Conservation (phyloP, 805 yeast genomes). For the Candida krabiensis region DNA sequence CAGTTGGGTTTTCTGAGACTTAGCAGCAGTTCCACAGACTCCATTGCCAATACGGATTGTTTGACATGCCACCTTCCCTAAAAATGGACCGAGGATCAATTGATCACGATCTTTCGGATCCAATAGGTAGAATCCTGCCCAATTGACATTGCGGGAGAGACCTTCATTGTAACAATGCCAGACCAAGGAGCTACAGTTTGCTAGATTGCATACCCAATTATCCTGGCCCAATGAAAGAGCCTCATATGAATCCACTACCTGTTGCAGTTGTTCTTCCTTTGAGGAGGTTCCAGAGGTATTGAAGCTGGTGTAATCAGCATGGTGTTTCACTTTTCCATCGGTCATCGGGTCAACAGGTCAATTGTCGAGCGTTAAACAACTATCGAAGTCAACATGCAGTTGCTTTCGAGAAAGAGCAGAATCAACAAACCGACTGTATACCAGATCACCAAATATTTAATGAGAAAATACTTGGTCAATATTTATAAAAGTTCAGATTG, state of each 20-base stretch:
- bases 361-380: no score
- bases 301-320: conserved; percentile 75
- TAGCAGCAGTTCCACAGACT: conserved; percentile 89
- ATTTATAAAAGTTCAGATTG: no score
- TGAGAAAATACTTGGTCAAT: no score
- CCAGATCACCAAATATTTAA: no score
- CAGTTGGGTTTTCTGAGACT: conserved; percentile 56
- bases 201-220: conserved; percentile 87
- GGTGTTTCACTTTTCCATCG: conserved; percentile 37
- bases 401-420: no score
- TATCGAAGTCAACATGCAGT: no score
- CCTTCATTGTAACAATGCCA: conserved; percentile 82
- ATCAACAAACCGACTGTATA: no score
- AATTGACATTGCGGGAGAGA: conserved; percentile 59
- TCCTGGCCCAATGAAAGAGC: conserved; percentile 62
- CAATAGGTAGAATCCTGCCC: conserved; percentile 89
- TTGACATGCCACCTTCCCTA: conserved; percentile 97
- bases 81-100: conserved; percentile 86
- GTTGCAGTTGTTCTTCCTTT: conserved; percentile 57
- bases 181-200: conserved; percentile 81
- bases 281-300: conserved; percentile 24
- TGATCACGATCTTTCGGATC: conserved; percentile 39
- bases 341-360: no score
- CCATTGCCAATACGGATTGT: conserved; percentile 75
- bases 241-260: conserved; percentile 57